Evolutionary conservation across 2,329 filamentous ascomycete species (phyloP).

Genomic region (Didymella pinodella): DNA sequence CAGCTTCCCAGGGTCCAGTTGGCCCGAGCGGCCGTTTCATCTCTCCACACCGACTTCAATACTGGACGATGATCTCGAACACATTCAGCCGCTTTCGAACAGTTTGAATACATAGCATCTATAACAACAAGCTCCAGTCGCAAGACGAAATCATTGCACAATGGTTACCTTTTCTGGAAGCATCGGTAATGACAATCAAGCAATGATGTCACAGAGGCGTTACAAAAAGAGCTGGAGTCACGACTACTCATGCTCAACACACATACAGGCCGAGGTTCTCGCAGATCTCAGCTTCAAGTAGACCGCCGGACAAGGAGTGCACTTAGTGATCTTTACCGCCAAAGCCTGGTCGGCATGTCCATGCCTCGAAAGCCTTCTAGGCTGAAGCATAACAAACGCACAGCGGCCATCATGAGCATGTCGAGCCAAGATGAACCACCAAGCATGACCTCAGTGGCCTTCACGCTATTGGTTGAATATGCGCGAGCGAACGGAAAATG

Average conservation of each 20-base stretch:
- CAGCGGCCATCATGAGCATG: not conserved
- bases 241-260: not conserved
- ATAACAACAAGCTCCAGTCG: not conserved
- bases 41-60: slow-evolving; percentile 12
- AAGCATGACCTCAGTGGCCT: not conserved
- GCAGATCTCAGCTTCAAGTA: not conserved
- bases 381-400: not conserved
- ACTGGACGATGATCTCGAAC: not conserved
- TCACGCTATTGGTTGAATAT: not conserved
- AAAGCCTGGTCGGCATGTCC: not conserved
- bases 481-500: not conserved
- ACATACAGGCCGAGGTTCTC: not conserved
- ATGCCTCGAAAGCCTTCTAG: not conserved
- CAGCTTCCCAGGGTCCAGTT: slow-evolving; percentile 26
- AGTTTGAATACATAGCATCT: not conserved
- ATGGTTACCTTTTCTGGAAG: not conserved
- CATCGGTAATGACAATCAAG: not conserved
- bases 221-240: not conserved
- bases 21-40: slow-evolving; percentile 12
- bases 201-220: not conserved
- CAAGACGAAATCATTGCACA: not conserved
- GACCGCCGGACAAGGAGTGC: not conserved
- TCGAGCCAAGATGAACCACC: not conserved
- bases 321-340: not conserved
- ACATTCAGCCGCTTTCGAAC: not conserved